phyloP scores from a whole-genome alignment of 371 early-diverging fungal species.

The Funneliformis caledonium region DNA sequence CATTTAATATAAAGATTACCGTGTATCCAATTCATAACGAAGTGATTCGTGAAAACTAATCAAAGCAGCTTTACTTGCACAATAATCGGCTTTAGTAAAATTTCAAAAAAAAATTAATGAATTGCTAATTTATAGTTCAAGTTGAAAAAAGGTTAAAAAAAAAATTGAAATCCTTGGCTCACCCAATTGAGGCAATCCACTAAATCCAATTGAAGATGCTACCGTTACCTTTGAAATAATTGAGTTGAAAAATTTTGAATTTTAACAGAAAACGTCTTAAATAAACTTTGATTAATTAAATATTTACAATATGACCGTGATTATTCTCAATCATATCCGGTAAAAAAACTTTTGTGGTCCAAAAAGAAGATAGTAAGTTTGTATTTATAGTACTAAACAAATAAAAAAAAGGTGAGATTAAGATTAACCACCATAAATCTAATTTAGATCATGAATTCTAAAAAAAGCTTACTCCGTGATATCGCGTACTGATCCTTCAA shows the following conservation, averaged over 20 bases:
- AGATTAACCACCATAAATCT: background rate
- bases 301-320: constrained; percentile 60
- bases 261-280: background rate
- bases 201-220: constrained; percentile 54
- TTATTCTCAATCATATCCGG: constrained; percentile 57
- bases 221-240: constrained; percentile 49
- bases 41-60: constrained; percentile 58
- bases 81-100: constrained; percentile 56
- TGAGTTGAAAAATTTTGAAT: background rate
- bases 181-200: constrained; percentile 49
- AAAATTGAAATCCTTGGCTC: constrained; percentile 7
- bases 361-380: constrained; percentile 61
- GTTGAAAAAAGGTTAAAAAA: background rate
- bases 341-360: constrained; percentile 56
- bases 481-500: constrained; percentile 52
- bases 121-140: background rate
- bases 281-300: background rate
- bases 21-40: constrained; percentile 56
- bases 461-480: constrained; percentile 48
- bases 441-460: background rate
- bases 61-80: constrained; percentile 62
- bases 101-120: background rate
- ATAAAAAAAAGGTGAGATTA: background rate
- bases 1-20: constrained; percentile 1
- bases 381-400: constrained; percentile 52